Base-by-base conservation (phyloP, 495 filamentous ascomycete genomes). In the Penicillium robsamsonii region DNA sequence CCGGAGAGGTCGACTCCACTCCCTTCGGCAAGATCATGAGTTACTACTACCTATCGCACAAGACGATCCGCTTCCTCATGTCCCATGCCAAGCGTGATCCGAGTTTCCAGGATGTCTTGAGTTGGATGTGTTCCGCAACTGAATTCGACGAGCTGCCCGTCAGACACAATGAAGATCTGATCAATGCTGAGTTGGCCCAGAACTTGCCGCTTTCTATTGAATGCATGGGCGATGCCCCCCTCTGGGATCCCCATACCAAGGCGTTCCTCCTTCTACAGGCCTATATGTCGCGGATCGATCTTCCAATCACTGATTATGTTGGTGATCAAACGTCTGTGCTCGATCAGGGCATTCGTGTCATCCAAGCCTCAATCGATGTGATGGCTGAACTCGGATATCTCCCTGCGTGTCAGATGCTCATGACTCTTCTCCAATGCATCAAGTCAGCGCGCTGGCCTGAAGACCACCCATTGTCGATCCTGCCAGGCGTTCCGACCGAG, bases 231-330 rank as follows among this genome's bases (percentile, higher is more conserved):
- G 80, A 80, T 41, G 67, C 95, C 45, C 93, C 91, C 0, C 90
- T 97, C 87, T 97, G 94, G 92, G 94, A 99, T 73, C 94, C 94
- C 13, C 94, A 99, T 69, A 89, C 97, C 62, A 99, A 99, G 66
- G 88, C 95, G 0, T 97, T 96, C 74, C 75, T 99, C 33, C 79
- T 99, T 3, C 79, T 99, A 0, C 95, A 99, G 66, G 92, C 94
- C 2, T 91, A 96, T 67, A 92, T 99, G 84, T 91, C 88, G 31
- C 87, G 93, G 37, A 88, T 97, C 60, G 84, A 89, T 48, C 83
- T 99, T 25, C 94, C 94, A 8, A 97, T 99, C 49, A 88, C 91
- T 2, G 94, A 99, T 77, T 99, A 99, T 60, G 90, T 97, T 7
- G 94, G 93, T 61, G 94, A 99, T 70, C 90, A 93, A 67, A 90